phyloP scores from a whole-genome alignment of 805 yeast genomes.

The Wickerhamiella sergipiensis region DNA sequence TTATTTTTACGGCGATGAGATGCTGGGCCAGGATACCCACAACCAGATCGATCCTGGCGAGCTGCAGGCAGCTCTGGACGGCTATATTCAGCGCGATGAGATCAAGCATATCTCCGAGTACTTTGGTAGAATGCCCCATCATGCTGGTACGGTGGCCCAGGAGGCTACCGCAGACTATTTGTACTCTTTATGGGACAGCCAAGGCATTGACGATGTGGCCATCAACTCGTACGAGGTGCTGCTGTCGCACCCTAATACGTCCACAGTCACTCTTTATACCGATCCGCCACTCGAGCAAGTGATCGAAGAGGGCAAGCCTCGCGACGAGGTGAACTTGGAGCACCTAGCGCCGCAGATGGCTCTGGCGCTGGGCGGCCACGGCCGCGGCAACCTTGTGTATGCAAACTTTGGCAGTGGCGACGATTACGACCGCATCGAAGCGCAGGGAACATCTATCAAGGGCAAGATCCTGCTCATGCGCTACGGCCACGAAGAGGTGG shows the following conservation, averaged over 20 bases:
- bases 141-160: conserved; percentile 83
- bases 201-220: conserved; percentile 41
- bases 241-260: conserved; percentile 48
- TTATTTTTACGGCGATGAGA: conserved; percentile 24
- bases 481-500: conserved; percentile 40
- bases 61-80: conserved; percentile 35
- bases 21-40: conserved; percentile 21
- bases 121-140: conserved; percentile 67
- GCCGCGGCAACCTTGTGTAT: conserved; percentile 41
- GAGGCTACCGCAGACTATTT: conserved; percentile 55
- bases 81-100: conserved; percentile 39
- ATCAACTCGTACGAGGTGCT: conserved; percentile 40
- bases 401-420: conserved; percentile 49
- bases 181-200: conserved; percentile 40
- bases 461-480: conserved; percentile 47
- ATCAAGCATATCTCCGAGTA: conserved; percentile 59
- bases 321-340: conserved; percentile 24
- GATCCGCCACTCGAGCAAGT: conserved; percentile 19
- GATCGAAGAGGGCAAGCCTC: conserved; percentile 25
- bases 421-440: conserved; percentile 33
- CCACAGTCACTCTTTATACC: conserved; percentile 19
- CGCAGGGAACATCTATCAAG: conserved; percentile 28
- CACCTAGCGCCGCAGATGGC: conserved; percentile 30
- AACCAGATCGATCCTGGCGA: conserved; percentile 45
- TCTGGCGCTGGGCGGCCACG: conserved; percentile 45